These are phyloP conservation scores for Arachnomyces sp. DNA, from an alignment of 2,329 filamentous ascomycete genomes.

Conservation along the genomic window DNA sequence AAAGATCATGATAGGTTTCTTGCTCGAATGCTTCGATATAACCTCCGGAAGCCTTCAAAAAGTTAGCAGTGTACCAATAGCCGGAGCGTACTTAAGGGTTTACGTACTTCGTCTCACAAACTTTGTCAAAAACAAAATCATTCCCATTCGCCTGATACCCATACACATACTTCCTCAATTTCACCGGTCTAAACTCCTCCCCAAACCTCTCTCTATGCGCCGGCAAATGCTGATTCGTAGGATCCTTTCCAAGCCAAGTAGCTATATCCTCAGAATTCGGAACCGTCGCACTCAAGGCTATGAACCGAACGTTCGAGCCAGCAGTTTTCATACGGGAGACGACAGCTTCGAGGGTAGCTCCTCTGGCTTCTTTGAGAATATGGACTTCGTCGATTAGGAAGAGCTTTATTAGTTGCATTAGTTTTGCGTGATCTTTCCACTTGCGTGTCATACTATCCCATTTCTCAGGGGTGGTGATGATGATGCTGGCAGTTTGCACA, in stretches of 20 bases:
- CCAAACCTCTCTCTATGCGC: constrained; percentile 63
- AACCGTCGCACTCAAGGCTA: constrained; percentile 75
- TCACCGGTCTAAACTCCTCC: constrained; percentile 72
- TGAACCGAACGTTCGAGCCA: constrained; percentile 64
- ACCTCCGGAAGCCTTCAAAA: constrained; percentile 52
- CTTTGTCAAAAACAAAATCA: constrained; percentile 68
- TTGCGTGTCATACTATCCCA: constrained; percentile 86
- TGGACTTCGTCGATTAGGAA: constrained; percentile 86
- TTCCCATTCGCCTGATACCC: constrained; percentile 59
- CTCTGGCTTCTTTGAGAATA: constrained; percentile 69
- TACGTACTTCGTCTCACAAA: constrained; percentile 51
- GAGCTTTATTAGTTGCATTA: constrained; percentile 67
- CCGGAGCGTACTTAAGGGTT: background rate
- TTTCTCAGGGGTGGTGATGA: constrained; percentile 82
- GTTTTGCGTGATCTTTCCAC: constrained; percentile 69
- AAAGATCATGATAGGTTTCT: constrained; percentile 75
- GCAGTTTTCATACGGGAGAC: constrained; percentile 82
- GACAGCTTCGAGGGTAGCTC: constrained; percentile 72
- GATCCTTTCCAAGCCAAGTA: constrained; percentile 63
- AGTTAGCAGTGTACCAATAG: constrained; percentile 4
- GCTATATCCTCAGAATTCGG: constrained; percentile 77
- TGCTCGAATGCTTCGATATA: constrained; percentile 56
- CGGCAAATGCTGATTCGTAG: constrained; percentile 51
- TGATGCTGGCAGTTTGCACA: constrained; percentile 68
- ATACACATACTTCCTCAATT: constrained; percentile 66